Evolutionary conservation across 2,329 filamentous ascomycete genomes (phyloP), one percentile per base, ranked within the genome.

Genomic region (Penicillium sp.): DNA sequence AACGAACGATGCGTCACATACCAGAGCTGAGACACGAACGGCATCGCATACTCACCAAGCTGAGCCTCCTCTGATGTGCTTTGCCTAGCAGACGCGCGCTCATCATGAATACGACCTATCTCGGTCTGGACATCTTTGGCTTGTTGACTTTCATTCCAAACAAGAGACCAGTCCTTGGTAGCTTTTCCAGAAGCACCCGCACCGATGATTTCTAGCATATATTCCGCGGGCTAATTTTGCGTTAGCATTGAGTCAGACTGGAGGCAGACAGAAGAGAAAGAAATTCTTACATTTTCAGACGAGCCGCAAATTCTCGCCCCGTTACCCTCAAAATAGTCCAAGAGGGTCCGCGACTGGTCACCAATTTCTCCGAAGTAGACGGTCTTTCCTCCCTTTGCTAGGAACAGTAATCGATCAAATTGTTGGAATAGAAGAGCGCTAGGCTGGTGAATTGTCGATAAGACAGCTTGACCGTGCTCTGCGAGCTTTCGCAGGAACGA

Each of bases 381-480:
- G 0, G 85, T 87, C 63, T 80, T 83, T 0, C 86, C 86, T 14
- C 86, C 86, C 51, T 81, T 81, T 1, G 84, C 83, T 0, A 89
- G 75, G 63, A 89, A 85, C 0, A 88, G 72, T 0, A 87, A 70
- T 1, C 79, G 77, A 58, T 87, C 85, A 50, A 87, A 96, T 54
- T 91, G 87, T 71, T 96, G 90, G 77, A 96, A 96, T 45, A 96
- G 81, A 79, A 95, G 89, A 31, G 91, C 91, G n/a, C 90, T 93
- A 11, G 92, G 92, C 71, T 97, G 92, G 72, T 97, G 92, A 59
- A 96, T 96, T 0, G 92, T 96, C 74, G 91, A 95, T 10, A 96
- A 84, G 70, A 96, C 88, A 46, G 92, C 91, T 71, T 94, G 90
- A 11, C 92, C 92, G 58, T 85, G 88, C 72, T 93, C 89, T 65